Percentiles rank a stretch among this genome's conserved stretches.
Conservation (phyloP, 345 rosid genomes). For the Trapa bicornis region DNA sequence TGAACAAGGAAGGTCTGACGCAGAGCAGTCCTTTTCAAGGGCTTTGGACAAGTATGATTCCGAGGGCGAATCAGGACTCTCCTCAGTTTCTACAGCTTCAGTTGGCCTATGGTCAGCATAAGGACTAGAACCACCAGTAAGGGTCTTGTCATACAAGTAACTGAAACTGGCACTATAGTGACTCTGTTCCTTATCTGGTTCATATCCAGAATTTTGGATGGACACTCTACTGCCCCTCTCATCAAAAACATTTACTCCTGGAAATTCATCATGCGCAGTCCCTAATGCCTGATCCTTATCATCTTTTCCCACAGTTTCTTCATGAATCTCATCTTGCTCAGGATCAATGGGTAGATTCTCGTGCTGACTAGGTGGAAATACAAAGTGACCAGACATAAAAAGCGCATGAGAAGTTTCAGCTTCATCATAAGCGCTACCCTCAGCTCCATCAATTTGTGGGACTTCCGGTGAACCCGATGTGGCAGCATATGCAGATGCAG, state of each 20-base stretch:
- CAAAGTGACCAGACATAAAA: slow-evolving; percentile 75
- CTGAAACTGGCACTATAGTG: slow-evolving; percentile 28
- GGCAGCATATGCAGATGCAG: slow-evolving; percentile 87
- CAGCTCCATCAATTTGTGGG: slow-evolving; percentile 22
- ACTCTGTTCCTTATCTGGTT: slow-evolving; percentile 26
- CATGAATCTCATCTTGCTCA: slow-evolving; percentile 21
- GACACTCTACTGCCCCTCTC: slow-evolving; percentile 25
- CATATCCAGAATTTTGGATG: slow-evolving; percentile 18
- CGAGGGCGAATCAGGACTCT: slow-evolving; percentile 18
- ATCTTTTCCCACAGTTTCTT: slow-evolving; percentile 27
- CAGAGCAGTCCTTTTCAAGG: slow-evolving; percentile 24
- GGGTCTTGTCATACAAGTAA: slow-evolving; percentile 40
- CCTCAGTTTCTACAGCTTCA: slow-evolving; percentile 29
- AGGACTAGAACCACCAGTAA: slow-evolving; percentile 31
- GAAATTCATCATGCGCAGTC: slow-evolving; percentile 39
- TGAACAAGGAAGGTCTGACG: slow-evolving; percentile 37
- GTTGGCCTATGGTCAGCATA: slow-evolving; percentile 25
- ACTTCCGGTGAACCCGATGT: slow-evolving; percentile 59
- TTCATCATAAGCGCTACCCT: slow-evolving; percentile 21
- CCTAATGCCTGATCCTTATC: slow-evolving; percentile 31
- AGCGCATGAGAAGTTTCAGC: slow-evolving; percentile 54
- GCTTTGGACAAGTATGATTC: slow-evolving; percentile 32
- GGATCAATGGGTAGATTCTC: slow-evolving; percentile 63
- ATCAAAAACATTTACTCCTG: slow-evolving; percentile 35
- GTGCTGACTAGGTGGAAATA: slow-evolving; percentile 77